These are phyloP conservation scores for Dipodascus geniculatus DNA, from an alignment of 805 yeast species.

Conservation along the genomic window DNA sequence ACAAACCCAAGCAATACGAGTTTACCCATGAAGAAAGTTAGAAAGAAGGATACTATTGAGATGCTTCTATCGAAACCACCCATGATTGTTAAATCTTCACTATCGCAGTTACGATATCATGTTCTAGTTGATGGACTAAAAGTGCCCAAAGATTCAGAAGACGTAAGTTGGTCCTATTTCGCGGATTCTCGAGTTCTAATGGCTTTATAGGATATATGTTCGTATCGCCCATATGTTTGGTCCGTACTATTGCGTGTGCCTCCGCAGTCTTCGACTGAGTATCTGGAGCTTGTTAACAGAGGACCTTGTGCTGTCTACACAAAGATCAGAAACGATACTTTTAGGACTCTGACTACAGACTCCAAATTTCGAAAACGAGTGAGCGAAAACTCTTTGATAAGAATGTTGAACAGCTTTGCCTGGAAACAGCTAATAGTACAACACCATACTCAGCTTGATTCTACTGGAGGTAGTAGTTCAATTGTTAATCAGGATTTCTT, in stretches of 20 bases:
- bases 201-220: constrained; percentile 37
- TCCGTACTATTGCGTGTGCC: constrained; percentile 57
- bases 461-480: not conserved
- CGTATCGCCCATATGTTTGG: constrained; percentile 73
- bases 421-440: constrained; percentile 15
- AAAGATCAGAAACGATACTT: constrained; percentile 77
- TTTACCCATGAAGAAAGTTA: constrained; percentile 1
- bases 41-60: constrained; percentile 45
- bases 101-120: constrained; percentile 42
- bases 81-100: constrained; percentile 34
- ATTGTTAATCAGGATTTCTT: constrained; percentile 12
- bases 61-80: constrained; percentile 29
- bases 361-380: constrained; percentile 50
- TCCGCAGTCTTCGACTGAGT: constrained; percentile 42
- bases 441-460: not conserved
- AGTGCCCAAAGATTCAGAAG: constrained; percentile 10
- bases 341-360: constrained; percentile 74
- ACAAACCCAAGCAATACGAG: not conserved
- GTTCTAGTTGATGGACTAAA: constrained; percentile 37
- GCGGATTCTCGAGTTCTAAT: no score
- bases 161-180: constrained; percentile 7
- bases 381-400: constrained; percentile 51
- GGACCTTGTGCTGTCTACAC: constrained; percentile 50
- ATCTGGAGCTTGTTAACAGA: constrained; percentile 38
- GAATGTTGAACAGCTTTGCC: constrained; percentile 68